A percentile compares a stretch with the other conserved stretches of the same genome.
Evolutionary conservation across 257 asterid genomes (phyloP).

Genomic region (Petunia secreta): DNA sequence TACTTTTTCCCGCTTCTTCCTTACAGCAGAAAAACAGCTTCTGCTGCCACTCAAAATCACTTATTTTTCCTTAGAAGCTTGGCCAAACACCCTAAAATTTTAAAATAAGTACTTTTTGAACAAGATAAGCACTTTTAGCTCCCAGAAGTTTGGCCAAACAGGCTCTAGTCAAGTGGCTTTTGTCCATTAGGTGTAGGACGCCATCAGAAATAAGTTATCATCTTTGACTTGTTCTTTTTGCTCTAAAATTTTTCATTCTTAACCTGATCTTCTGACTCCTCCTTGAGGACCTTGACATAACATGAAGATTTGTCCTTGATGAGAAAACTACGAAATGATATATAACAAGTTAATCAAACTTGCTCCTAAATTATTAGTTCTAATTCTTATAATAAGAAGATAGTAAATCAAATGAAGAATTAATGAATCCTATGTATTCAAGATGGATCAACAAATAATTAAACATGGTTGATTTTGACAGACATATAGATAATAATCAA

Average conservation of each 20-base stretch:
- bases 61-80: too few species aligned
- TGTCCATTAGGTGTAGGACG: background rate
- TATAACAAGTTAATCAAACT: background rate
- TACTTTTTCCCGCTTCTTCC: too few species aligned
- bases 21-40: too few species aligned
- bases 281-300: background rate
- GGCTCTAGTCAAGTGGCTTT: background rate
- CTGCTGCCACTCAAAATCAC: too few species aligned
- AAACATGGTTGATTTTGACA: conserved; percentile 14
- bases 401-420: background rate
- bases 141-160: too few species aligned
- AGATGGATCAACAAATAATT: background rate
- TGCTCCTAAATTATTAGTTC: background rate
- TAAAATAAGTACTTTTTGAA: too few species aligned
- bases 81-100: too few species aligned
- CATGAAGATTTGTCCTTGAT: background rate
- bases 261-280: background rate
- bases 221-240: background rate
- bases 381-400: background rate
- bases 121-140: too few species aligned
- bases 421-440: background rate
- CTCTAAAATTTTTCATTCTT: background rate
- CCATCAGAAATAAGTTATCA: background rate
- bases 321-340: background rate
- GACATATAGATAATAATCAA: background rate